Percentiles rank a stretch among this genome's conserved stretches.
phyloP scores from a whole-genome alignment of 1,139 yeast genomes.

The Debaryomyces psychrophilus region DNA sequence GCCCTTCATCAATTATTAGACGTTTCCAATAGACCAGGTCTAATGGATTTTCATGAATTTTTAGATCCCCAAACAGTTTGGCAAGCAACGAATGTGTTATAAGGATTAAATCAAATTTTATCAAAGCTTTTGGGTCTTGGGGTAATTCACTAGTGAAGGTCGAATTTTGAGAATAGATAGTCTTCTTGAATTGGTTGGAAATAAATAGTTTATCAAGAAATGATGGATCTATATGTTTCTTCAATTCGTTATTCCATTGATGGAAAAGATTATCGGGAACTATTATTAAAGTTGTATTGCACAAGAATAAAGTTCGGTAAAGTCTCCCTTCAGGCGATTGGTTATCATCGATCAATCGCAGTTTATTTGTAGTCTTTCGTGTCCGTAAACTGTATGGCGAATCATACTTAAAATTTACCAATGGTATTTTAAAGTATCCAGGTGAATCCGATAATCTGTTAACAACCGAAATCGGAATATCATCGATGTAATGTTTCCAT shows the following conservation, averaged over 20 bases:
- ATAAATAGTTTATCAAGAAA: conserved; percentile 40
- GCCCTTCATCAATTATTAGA: conserved; percentile 75
- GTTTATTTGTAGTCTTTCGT: conserved; percentile 20
- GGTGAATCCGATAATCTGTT: conserved; percentile 38
- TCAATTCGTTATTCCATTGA: conserved; percentile 65
- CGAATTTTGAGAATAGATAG: conserved; percentile 17
- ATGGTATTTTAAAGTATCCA: conserved; percentile 46
- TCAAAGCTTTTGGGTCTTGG: conserved; percentile 33
- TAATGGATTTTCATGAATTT: conserved; percentile 36
- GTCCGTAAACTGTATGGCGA: conserved; percentile 24
- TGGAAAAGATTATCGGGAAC: conserved; percentile 68
- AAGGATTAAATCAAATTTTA: conserved; percentile 55
- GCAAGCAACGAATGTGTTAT: conserved; percentile 52
- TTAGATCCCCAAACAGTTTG: conserved; percentile 31
- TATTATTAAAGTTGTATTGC: conserved; percentile 60
- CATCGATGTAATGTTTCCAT: conserved; percentile 53
- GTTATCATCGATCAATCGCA: conserved; percentile 15
- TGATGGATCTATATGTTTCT: conserved; percentile 51
- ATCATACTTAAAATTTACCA: conserved; percentile 25
- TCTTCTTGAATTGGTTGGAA: conserved; percentile 34
- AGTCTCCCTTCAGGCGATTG: conserved; percentile 25
- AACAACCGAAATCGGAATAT: conserved; percentile 49
- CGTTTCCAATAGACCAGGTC: conserved; percentile 63
- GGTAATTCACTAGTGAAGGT: conserved; percentile 28
- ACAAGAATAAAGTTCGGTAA: conserved; percentile 37